Evolutionary conservation across 495 filamentous ascomycete genomes (phyloP).

Genomic region (Penicillium riverlandense): DNA sequence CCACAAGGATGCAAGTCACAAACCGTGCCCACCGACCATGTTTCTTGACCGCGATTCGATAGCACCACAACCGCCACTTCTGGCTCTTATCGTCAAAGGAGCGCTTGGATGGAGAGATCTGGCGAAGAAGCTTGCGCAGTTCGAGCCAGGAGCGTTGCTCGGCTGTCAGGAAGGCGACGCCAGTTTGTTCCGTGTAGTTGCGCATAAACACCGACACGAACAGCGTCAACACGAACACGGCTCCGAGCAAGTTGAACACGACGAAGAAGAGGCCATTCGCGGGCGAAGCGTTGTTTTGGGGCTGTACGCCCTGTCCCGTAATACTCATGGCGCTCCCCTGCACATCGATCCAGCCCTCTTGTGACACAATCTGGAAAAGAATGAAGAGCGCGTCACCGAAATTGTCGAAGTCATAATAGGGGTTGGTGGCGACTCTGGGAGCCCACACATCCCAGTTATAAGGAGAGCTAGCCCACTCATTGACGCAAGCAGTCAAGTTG

Average conservation of each 20-base stretch:
- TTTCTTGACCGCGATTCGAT: slow-evolving; percentile 88
- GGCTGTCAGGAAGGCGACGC: slow-evolving; percentile 91
- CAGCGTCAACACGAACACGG: slow-evolving; percentile 94
- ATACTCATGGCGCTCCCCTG: slow-evolving; percentile 78
- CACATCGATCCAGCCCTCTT: slow-evolving; percentile 95
- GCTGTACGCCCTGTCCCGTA: slow-evolving; percentile 67
- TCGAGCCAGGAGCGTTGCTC: slow-evolving; percentile 98
- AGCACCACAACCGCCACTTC: slow-evolving; percentile 86
- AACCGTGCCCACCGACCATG: slow-evolving; percentile 84
- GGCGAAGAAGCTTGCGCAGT: slow-evolving; percentile 82
- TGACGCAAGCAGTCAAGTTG: slow-evolving; percentile 60
- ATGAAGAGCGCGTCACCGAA: slow-evolving; percentile 90
- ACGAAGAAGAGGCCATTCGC: slow-evolving; percentile 93
- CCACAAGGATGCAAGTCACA: slow-evolving; percentile 68
- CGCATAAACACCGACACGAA: slow-evolving; percentile 99
- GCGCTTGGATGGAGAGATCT: slow-evolving; percentile 88
- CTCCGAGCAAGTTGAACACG: slow-evolving; percentile 90
- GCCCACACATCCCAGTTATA: slow-evolving; percentile 78
- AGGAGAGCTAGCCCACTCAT: slow-evolving; percentile 70
- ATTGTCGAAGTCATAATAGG: slow-evolving; percentile 88
- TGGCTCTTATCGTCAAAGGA: slow-evolving; percentile 65
- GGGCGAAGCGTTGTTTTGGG: slow-evolving; percentile 56
- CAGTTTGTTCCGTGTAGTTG: slow-evolving; percentile 97
- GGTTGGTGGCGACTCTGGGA: slow-evolving; percentile 71
- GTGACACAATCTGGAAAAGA: slow-evolving; percentile 97